A percentile compares a stretch with the other conserved stretches of the same genome.
These are phyloP conservation scores for Cystofilobasidium capitatum DNA, from an alignment of 768 basidiomycete species.

Conservation along the genomic window DNA sequence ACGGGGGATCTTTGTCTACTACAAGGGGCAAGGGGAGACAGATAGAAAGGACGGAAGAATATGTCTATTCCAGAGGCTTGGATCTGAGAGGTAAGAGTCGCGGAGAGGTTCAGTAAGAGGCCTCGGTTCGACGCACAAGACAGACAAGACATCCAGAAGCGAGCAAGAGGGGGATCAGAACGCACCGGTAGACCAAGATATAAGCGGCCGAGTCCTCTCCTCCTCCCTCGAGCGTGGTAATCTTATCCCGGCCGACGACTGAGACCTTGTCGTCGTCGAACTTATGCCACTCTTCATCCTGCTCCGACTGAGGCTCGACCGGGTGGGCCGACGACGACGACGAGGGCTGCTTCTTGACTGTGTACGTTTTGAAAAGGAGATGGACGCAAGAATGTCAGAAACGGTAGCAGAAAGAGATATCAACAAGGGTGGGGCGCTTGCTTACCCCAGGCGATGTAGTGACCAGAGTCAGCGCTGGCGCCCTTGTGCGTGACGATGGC, in stretches of 20 bases:
- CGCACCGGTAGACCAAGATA: slow-evolving; percentile 65
- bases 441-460: slow-evolving; percentile 47
- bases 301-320: neutral
- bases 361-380: neutral
- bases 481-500: slow-evolving; percentile 97
- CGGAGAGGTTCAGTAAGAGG: neutral
- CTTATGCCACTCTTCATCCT: slow-evolving; percentile 60
- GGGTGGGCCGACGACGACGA: neutral
- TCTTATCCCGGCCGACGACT: slow-evolving; percentile 71
- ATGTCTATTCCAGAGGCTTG: slow-evolving; percentile 9
- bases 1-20: too few species aligned
- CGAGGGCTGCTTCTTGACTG: slow-evolving; percentile 1
- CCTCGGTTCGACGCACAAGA: neutral
- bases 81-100: neutral
- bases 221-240: slow-evolving; percentile 77
- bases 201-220: slow-evolving; percentile 83
- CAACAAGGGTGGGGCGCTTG: neutral
- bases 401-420: neutral
- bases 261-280: slow-evolving; percentile 42
- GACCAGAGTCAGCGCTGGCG: slow-evolving; percentile 73
- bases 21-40: too few species aligned
- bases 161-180: neutral
- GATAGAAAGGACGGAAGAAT: too few species aligned
- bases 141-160: too few species aligned
- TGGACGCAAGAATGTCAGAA: neutral